Evolutionary conservation across 345 rosid species (phyloP).

Genomic region (Eutrema yunnanense): DNA sequence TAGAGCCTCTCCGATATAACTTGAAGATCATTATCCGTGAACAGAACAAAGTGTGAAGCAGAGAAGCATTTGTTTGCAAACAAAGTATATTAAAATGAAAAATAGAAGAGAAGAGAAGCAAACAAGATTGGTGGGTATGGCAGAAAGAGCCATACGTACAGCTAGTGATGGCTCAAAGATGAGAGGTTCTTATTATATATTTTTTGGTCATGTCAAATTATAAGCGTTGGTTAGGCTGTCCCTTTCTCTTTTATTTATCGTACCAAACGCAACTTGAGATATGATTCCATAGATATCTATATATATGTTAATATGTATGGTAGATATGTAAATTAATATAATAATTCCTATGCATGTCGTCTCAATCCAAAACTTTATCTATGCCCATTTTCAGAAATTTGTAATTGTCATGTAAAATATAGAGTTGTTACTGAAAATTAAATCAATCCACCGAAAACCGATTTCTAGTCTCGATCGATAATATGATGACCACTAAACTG

Average conservation of each 20-base stretch:
- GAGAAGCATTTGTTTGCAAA: background rate
- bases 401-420: background rate
- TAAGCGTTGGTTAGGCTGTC: constrained; percentile 31
- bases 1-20: background rate
- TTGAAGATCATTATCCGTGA: background rate
- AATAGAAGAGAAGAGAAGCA: constrained; percentile 6
- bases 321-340: background rate
- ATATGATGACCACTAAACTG: background rate
- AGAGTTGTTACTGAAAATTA: background rate
- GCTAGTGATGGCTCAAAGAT: constrained; percentile 28
- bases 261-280: constrained; percentile 26
- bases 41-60: background rate
- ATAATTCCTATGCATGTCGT: background rate
- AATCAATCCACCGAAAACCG: background rate
- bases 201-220: constrained; percentile 19
- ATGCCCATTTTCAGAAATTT: background rate
- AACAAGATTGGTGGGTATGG: constrained; percentile 23
- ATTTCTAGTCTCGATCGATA: background rate
- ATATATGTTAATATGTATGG: background rate
- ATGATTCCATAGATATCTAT: background rate
- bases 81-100: background rate
- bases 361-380: background rate
- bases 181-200: constrained; percentile 14
- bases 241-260: constrained; percentile 31
- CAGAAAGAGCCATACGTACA: constrained; percentile 31